Evolutionary conservation across 805 yeast genomes (phyloP).

Genomic region (Cyberlindnera mrakii): DNA sequence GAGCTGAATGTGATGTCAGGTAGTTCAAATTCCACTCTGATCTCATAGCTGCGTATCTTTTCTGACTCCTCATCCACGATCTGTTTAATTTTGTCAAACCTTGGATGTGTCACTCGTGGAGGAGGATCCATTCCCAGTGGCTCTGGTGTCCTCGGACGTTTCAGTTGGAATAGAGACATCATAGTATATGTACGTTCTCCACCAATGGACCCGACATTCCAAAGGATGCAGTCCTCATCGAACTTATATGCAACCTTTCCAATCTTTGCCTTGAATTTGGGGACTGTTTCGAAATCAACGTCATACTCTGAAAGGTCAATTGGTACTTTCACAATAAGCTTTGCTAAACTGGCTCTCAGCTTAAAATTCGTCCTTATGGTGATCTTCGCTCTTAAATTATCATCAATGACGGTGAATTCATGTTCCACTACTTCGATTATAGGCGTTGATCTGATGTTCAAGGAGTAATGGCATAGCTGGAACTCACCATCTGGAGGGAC

Average conservation of each 20-base stretch:
- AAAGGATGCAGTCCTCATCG: conserved; percentile 60
- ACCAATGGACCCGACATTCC: conserved; percentile 64
- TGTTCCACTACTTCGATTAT: conserved; percentile 11
- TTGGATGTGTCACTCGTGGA: conserved; percentile 16
- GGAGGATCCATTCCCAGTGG: conserved; percentile 24
- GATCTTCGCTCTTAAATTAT: conserved; percentile 3
- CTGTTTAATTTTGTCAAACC: conserved; percentile 17
- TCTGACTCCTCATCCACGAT: conserved; percentile 12
- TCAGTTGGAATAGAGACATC: conserved; percentile 45
- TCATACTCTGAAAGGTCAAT: conserved; percentile 37
- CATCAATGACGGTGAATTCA: conserved; percentile 1
- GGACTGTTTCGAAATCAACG: conserved; percentile 40
- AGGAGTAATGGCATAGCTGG: conserved; percentile 39
- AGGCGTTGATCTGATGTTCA: conserved; percentile 33
- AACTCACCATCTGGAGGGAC: conserved; percentile 90
- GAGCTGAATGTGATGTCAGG: conserved; percentile 64
- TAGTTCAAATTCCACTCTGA: conserved; percentile 53
- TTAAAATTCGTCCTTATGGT: conserved; percentile 54
- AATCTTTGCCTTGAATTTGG: conserved; percentile 63
- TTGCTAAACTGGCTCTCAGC: conserved; percentile 53
- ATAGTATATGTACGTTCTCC: conserved; percentile 52
- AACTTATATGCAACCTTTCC: conserved; percentile 72
- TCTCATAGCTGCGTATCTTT: conserved; percentile 19
- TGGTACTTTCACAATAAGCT: conserved; percentile 57
- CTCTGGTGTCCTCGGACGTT: conserved; percentile 20